Evolutionary conservation across 257 asterid species (phyloP), one percentile per base, ranked within the genome.

Genomic region (Solanum sitiens): DNA sequence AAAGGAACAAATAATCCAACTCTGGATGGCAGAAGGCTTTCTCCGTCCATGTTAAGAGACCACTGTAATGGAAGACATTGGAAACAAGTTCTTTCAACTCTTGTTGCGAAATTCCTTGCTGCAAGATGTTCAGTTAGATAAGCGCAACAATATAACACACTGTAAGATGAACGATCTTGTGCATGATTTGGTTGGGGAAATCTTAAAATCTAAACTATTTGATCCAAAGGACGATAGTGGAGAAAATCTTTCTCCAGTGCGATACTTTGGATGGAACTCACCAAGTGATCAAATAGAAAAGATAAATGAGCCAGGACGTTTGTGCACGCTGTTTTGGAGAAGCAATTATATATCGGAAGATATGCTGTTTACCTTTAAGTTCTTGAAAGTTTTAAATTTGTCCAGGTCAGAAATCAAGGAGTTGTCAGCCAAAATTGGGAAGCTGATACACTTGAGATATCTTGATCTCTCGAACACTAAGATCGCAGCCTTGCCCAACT

Each of bases 131-230:
- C 1, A 68, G 33, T 67, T 39, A 21, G 86, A 67, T 85, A 14
- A 75, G 15, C 37, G 79, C 40, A 50, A 42, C 12, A 84, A 76
- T 33, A 27, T 89, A 16, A 76, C 3, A 11, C 6, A 33, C 11
- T 89, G 75, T 83, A 89, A 87, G 87, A 89, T 89, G 91, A 90
- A 91, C 45, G 89, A 88, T 88, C 84, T 89, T 25, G 91, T 91
- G 72, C 92, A 91, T 32, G 87, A 89, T 42, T 15, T 89, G 63
- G 87, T 89, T 23, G 42, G 35, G 13, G 80, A 65, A 35, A 35
- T 77, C 13, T 35, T 87, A 2, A 85, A 33, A 63, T 85, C 44
- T 61, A 45, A 85, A 63, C 39, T 77, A 44, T 44, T 4, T 77
- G 63, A 77, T 77, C 11, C 1, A 18, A 40, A 75, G 35, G 11